These are phyloP conservation scores for Beauveria sp. DNA, from an alignment of 2,329 filamentous ascomycete genomes.

Conservation along the genomic window DNA sequence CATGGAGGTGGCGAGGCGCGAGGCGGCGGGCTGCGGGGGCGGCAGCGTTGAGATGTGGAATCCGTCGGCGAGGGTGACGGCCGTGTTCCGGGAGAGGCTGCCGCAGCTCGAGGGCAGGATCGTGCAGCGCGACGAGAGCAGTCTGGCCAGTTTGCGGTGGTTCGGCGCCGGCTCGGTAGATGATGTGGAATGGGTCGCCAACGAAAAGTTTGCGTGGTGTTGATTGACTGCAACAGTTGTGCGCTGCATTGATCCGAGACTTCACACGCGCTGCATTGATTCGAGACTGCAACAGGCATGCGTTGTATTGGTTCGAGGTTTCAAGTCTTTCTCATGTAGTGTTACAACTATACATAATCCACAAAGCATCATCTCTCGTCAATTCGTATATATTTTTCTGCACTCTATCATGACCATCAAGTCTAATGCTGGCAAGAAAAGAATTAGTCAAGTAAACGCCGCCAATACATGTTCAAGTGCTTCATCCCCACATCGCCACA, in stretches of 20 bases:
- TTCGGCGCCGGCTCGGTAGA: slow-evolving; percentile 47
- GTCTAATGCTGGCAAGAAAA: slow-evolving; percentile 10
- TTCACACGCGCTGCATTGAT: background rate
- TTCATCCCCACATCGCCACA: background rate
- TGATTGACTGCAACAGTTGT: slow-evolving; percentile 25
- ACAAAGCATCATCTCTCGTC: slow-evolving; percentile 1
- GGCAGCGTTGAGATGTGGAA: slow-evolving; percentile 76
- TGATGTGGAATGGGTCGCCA: slow-evolving; percentile 62
- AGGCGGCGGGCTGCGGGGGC: slow-evolving; percentile 67
- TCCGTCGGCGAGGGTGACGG: slow-evolving; percentile 48
- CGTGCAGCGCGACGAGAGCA: slow-evolving; percentile 53
- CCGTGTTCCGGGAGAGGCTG: slow-evolving; percentile 33
- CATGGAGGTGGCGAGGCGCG: slow-evolving; percentile 56
- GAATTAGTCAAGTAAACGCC: slow-evolving; percentile 8
- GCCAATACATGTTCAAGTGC: slow-evolving; percentile 8
- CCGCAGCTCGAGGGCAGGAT: slow-evolving; percentile 41
- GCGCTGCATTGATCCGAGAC: background rate
- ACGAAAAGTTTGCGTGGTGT: slow-evolving; percentile 75
- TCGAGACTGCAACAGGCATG: background rate
- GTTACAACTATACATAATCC: background rate
- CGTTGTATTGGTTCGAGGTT: background rate
- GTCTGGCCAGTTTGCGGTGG: slow-evolving; percentile 67
- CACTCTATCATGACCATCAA: slow-evolving; percentile 10
- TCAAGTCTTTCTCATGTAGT: background rate
- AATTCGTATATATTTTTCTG: slow-evolving; percentile 10